phyloP scores from a whole-genome alignment of 306 rosid genomes.

The Lupinus albus region DNA sequence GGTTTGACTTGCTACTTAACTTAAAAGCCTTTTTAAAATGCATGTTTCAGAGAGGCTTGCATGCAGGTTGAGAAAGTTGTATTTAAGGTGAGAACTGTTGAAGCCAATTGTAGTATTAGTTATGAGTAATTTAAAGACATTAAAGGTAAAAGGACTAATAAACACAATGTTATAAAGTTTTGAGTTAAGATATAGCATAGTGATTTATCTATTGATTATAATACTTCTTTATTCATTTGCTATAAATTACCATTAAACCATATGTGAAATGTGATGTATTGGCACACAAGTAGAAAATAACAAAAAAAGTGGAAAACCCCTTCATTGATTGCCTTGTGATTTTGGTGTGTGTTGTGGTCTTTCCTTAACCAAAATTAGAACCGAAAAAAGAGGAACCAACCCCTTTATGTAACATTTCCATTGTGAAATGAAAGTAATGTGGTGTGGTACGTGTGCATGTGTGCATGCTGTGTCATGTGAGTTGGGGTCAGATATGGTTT shows the following conservation, averaged over 20 bases:
- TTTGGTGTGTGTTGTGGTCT: conserved; percentile 38
- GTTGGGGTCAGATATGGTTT: conserved; percentile 50
- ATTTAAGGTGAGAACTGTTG: no score
- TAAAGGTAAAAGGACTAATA: conserved; percentile 11
- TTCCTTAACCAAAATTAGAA: conserved; percentile 49
- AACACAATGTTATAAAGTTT: conserved; percentile 21
- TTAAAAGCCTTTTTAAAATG: no score
- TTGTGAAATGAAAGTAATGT: conserved; percentile 35
- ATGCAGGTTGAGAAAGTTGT: no score
- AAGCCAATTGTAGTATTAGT: no score
- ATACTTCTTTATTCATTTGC: no score
- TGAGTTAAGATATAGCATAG: no score
- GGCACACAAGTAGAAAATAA: no score
- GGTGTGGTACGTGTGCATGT: background rate
- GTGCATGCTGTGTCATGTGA: conserved; percentile 40
- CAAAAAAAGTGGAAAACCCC: background rate
- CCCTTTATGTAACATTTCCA: conserved; percentile 55
- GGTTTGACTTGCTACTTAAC: no score
- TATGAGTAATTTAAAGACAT: background rate
- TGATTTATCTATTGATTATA: no score
- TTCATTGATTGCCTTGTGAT: background rate
- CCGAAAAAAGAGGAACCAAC: conserved; percentile 61
- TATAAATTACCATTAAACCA: conserved; percentile 31
- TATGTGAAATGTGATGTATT: background rate
- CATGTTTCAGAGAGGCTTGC: no score